Conservation (phyloP, 1,139 yeast species). For the Wickerhamomyces sp. region DNA sequence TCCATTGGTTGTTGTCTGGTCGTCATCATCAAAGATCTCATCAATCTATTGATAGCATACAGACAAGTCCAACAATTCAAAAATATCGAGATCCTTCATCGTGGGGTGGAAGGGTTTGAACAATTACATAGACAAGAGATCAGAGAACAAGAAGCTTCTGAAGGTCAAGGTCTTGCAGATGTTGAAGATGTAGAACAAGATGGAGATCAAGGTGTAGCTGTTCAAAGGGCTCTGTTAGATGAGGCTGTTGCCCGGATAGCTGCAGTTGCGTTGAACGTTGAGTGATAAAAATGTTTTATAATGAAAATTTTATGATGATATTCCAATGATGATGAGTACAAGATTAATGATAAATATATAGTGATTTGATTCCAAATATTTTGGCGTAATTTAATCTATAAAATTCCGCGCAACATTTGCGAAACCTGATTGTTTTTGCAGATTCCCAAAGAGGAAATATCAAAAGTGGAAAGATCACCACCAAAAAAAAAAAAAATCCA, state of each 20-base stretch:
- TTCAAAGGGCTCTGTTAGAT: no score
- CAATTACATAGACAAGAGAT: not conserved
- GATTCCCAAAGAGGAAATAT: not conserved
- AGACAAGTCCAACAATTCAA: conserved; percentile 30
- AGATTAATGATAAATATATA: no score
- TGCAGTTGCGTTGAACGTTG: no score
- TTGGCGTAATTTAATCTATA: no score
- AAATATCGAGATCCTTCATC: conserved; percentile 24
- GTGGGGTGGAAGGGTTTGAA: conserved; percentile 8
- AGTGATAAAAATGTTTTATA: no score
- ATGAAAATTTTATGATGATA: no score
- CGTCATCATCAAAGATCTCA: conserved; percentile 36
- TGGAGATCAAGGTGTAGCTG: not conserved
- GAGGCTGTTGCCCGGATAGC: no score
- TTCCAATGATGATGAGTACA: no score
- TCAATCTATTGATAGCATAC: conserved; percentile 31
- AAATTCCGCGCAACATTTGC: no score
- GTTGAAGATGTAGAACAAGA: not conserved
- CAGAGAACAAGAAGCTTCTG: not conserved
- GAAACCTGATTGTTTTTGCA: not conserved
- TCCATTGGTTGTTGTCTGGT: conserved; percentile 38
- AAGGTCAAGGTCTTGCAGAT: not conserved
- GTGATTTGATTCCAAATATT: no score
- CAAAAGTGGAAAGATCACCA: not conserved
- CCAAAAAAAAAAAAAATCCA: no score